Percentiles rank a stretch among this genome's conserved stretches.
phyloP scores from a whole-genome alignment of 2,329 filamentous ascomycete genomes.

The Fusarium haematococcum region DNA sequence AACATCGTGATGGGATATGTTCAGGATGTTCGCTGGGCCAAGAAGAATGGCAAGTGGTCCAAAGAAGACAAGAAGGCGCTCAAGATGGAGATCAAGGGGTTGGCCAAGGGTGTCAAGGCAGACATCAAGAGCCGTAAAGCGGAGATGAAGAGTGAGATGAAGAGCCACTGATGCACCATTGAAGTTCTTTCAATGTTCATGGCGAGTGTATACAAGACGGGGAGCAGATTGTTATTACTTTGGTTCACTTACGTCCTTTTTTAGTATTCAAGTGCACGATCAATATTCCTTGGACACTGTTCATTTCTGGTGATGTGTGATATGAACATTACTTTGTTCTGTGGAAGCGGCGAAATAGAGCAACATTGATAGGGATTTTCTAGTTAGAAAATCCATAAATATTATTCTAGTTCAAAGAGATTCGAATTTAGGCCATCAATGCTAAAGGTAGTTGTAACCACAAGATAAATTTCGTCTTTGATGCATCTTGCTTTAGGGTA shows the following conservation, averaged over 20 bases:
- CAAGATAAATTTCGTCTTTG: background rate
- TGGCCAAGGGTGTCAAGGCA: constrained; percentile 18
- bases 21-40: constrained; percentile 20
- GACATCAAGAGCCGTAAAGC: constrained; percentile 7
- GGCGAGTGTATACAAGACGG: accelerated
- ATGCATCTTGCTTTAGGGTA: background rate
- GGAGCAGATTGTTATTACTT: background rate
- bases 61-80: constrained; percentile 32
- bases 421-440: no score
- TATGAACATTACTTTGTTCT: background rate
- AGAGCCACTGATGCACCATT: background rate
- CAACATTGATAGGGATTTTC: background rate
- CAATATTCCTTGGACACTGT: background rate
- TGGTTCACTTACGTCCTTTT: background rate
- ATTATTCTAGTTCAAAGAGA: no score
- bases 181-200: background rate
- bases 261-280: background rate
- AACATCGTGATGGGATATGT: constrained; percentile 6
- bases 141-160: background rate
- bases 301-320: background rate
- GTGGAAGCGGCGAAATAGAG: background rate
- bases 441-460: background rate
- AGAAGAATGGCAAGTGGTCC: constrained; percentile 25
- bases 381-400: no score
- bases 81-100: constrained; percentile 27